Percentiles rank a stretch among this genome's conserved stretches.
These are phyloP conservation scores for Cladosporium sp. DNA, from an alignment of 2,329 filamentous ascomycete genomes.

Conservation along the genomic window DNA sequence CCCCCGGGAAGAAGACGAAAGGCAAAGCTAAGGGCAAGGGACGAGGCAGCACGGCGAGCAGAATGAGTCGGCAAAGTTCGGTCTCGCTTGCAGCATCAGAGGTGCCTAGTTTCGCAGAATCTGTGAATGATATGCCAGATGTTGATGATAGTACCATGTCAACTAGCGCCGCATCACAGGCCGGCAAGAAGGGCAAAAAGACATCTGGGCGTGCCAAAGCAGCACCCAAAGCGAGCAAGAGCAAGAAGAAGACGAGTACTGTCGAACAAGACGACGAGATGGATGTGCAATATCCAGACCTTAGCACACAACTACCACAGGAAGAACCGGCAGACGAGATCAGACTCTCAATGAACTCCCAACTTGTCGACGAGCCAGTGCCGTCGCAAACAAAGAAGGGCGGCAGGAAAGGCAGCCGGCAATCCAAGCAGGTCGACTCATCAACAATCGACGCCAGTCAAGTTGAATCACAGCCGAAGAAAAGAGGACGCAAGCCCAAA, in stretches of 20 bases:
- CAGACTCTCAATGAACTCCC: slow-evolving; percentile 7
- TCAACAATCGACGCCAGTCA: slow-evolving; percentile 26
- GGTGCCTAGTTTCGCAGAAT: slow-evolving; percentile 19
- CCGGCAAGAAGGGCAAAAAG: slow-evolving; percentile 30
- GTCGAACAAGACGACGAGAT: slow-evolving; percentile 16
- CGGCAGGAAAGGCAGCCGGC: slow-evolving; percentile 16
- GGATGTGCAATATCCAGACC: slow-evolving; percentile 17
- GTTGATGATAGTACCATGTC: slow-evolving; percentile 56
- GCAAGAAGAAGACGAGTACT: slow-evolving; percentile 25
- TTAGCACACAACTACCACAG: slow-evolving; percentile 15
- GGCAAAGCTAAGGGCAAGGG: slow-evolving; percentile 28
- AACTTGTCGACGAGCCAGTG: slow-evolving; percentile 1
- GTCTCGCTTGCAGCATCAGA: slow-evolving; percentile 23
- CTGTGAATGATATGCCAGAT: slow-evolving; percentile 27
- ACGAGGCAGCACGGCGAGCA: slow-evolving; percentile 51
- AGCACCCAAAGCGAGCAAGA: slow-evolving; percentile 30
- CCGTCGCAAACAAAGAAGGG: slow-evolving; percentile 24
- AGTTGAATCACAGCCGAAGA: slow-evolving; percentile 25
- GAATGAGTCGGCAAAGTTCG: slow-evolving; percentile 49
- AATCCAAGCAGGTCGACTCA: slow-evolving; percentile 27
- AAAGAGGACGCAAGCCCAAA: slow-evolving; percentile 27
- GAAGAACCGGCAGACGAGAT: slow-evolving; percentile 16
- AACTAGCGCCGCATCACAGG: slow-evolving; percentile 24
- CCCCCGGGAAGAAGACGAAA: slow-evolving; percentile 16
- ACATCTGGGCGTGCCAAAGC: slow-evolving; percentile 40